Evolutionary conservation across 2,329 filamentous ascomycete species (phyloP).

Genomic region (Claviceps africana): DNA sequence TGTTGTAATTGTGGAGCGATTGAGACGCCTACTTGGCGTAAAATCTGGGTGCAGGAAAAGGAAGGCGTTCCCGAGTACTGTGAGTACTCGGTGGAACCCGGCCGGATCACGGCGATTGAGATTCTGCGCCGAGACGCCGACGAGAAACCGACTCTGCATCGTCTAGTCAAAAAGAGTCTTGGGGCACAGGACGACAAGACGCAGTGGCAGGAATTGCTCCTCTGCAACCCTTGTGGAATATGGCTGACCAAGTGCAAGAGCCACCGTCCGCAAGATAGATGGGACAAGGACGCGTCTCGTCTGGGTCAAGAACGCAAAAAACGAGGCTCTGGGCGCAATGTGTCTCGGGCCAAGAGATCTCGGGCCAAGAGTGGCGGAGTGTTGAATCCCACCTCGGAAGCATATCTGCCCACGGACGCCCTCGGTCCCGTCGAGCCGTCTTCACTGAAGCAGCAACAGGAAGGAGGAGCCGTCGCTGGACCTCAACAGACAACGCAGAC

Average conservation of each 20-base stretch:
- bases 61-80: constrained; percentile 55
- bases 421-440: constrained; percentile 30
- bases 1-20: constrained; percentile 91
- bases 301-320: constrained; percentile 38
- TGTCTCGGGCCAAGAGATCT: constrained; percentile 32
- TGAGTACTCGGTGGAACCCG: constrained; percentile 58
- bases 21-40: constrained; percentile 91
- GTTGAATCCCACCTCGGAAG: constrained; percentile 37
- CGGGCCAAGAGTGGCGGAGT: constrained; percentile 31
- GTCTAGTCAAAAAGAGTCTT: constrained; percentile 65
- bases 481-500: neutral
- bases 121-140: constrained; percentile 48
- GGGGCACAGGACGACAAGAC: constrained; percentile 48
- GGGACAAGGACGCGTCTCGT: constrained; percentile 52
- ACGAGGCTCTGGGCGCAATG: constrained; percentile 27
- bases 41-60: constrained; percentile 70
- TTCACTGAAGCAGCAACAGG: constrained; percentile 16
- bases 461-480: constrained; percentile 9
- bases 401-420: constrained; percentile 39
- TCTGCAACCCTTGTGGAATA: constrained; percentile 93
- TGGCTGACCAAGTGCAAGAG: constrained; percentile 82
- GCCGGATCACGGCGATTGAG: constrained; percentile 61
- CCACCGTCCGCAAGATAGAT: constrained; percentile 72
- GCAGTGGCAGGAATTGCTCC: constrained; percentile 53
- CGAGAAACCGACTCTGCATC: constrained; percentile 51